Evolutionary conservation across 805 yeast genomes (phyloP), one percentile per base, ranked within the genome.

Genomic region (Barnettozyma vustinii): DNA sequence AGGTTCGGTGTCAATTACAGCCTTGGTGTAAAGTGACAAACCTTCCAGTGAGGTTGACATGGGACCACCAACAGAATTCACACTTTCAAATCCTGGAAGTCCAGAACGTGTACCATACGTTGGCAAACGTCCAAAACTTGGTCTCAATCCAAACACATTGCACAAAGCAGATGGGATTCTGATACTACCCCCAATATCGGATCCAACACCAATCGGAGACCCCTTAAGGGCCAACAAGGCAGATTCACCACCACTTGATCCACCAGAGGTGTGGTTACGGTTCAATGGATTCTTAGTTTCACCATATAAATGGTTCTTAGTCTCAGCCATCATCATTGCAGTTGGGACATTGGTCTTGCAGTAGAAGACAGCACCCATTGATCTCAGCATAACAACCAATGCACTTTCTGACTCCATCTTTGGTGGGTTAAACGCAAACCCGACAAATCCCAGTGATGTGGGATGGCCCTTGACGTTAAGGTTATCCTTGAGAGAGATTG

Each of bases 221-320:
- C 80, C 87, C 46, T 73, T 76, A 56, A 76, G 70, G 4, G 76
- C 78, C 48, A 81, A 76, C 49, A 79, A 62, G 0, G 84, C 79
- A 54, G 87, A 84, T 61, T 83, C 88, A 51, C 89, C 89, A 37
- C 84, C 82, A 7, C 84, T 78, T 0, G 86, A 80, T 12, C 89
- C 89, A 51, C 88, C 89, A 2, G 84, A 71, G n/a, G 84, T 75
- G 49, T 81, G 66, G 15, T 70, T 63, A 33, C 80, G 69, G 57
- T 83, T 82, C 63, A 67, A 63, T 1, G 86, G 80, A 58, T 82
- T 82, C 56, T 74, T 67, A 2, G 84, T 72, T 52, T 77, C 68
- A 13, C 87, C 87, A 40, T 69, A 71, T 56, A 83, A 69, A 63
- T 78, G 76, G 60, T 80, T 79, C 58, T 73, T 69, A 13, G 86